Conservation (phyloP, 1,284 basidiomycete genomes). For the Sanghuangporus weigelae region DNA sequence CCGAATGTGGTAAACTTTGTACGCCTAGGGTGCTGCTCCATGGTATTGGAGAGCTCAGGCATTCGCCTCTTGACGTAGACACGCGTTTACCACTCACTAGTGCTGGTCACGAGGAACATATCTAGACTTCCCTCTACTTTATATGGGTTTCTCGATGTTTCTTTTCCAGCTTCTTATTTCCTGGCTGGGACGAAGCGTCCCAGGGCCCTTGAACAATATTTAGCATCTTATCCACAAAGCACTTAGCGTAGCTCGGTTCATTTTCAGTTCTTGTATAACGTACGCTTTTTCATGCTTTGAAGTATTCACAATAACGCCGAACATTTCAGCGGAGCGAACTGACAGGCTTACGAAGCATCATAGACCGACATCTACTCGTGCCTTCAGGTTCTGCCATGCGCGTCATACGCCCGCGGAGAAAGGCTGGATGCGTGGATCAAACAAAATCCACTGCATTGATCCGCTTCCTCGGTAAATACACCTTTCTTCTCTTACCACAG, state of each 20-base stretch:
- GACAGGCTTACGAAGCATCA: not conserved
- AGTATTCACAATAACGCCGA: not conserved
- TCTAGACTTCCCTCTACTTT: no score
- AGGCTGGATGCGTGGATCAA: not conserved
- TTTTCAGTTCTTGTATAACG: not conserved
- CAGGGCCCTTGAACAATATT: no score
- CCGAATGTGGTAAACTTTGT: no score
- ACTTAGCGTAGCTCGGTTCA: not conserved
- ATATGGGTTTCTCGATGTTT: no score
- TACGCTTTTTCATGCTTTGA: not conserved
- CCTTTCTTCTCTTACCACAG: not conserved
- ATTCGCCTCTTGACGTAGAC: no score
- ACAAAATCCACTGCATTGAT: conserved; percentile 1
- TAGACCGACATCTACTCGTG: not conserved
- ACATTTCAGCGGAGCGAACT: not conserved
- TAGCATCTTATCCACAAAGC: not conserved
- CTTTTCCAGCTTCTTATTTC: no score
- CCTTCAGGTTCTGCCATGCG: not conserved
- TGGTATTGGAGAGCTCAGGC: no score
- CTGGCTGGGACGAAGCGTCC: no score
- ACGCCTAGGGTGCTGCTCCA: no score
- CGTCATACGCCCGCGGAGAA: not conserved
- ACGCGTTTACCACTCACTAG: no score
- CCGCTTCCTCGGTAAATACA: conserved; percentile 3
- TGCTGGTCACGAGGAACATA: no score